Percentiles rank a stretch among this genome's conserved stretches.
These are phyloP conservation scores for Kwoniella dejecticola DNA, from an alignment of 768 basidiomycete species.

Conservation along the genomic window DNA sequence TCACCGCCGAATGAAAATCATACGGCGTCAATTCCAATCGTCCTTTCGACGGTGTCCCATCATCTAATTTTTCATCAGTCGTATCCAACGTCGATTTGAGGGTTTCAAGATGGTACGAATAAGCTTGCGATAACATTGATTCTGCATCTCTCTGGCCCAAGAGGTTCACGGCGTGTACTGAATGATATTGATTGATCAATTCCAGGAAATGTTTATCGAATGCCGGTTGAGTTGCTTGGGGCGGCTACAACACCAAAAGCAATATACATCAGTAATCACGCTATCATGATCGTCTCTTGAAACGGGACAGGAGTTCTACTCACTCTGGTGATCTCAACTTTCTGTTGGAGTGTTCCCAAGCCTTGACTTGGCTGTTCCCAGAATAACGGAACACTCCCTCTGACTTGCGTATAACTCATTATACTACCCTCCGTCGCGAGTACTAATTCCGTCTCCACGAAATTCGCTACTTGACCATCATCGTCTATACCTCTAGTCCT, in stretches of 20 bases:
- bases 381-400: slow-evolving; percentile 94
- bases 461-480: slow-evolving; percentile 89
- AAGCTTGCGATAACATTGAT: slow-evolving; percentile 75
- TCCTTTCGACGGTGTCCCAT: slow-evolving; percentile 15
- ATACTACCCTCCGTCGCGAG: slow-evolving; percentile 83
- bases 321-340: slow-evolving; percentile 71
- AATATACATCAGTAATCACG: not conserved
- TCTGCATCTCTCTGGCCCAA: slow-evolving; percentile 93
- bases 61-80: slow-evolving; percentile 54
- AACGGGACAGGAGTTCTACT: slow-evolving; percentile 12
- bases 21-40: slow-evolving; percentile 68
- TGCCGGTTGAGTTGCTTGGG: slow-evolving; percentile 87
- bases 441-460: slow-evolving; percentile 95
- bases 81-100: slow-evolving; percentile 37
- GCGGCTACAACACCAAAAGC: slow-evolving; percentile 64
- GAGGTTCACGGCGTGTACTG: slow-evolving; percentile 84
- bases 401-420: slow-evolving; percentile 89
- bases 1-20: slow-evolving; percentile 87
- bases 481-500: slow-evolving; percentile 96
- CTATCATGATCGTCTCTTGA: not conserved
- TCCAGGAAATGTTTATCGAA: slow-evolving; percentile 92
- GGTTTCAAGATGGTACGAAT: slow-evolving; percentile 69
- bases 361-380: slow-evolving; percentile 90
- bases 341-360: slow-evolving; percentile 87
- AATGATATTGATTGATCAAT: slow-evolving; percentile 80